Conservation (phyloP, 2,329 filamentous ascomycete genomes). For the Diaporthe destruens region DNA sequence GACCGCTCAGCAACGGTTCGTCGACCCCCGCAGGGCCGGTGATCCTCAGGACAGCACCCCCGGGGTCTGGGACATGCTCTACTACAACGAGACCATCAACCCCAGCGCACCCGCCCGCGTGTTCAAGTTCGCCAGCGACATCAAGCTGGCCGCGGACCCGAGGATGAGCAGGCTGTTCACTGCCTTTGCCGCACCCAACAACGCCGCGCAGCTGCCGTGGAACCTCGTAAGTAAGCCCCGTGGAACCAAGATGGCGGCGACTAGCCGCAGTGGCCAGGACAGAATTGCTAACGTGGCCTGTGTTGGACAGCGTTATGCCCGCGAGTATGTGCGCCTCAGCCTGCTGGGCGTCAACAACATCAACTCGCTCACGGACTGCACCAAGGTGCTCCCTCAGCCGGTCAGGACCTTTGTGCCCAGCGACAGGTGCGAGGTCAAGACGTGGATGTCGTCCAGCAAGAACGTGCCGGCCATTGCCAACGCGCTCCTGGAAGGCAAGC, state of each 20-base stretch:
- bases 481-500: constrained; percentile 32
- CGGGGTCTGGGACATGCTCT: constrained; percentile 65
- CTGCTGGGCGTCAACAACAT: constrained; percentile 60
- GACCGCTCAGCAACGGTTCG: constrained; percentile 61
- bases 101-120: constrained; percentile 51
- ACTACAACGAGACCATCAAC: constrained; percentile 58
- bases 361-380: constrained; percentile 59
- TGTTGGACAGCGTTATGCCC: constrained; percentile 49
- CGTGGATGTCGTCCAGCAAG: constrained; percentile 30
- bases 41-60: constrained; percentile 65
- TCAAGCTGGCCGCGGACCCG: constrained; percentile 31
- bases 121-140: constrained; percentile 45
- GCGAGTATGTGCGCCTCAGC: constrained; percentile 58
- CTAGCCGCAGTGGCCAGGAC: background rate
- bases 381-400: constrained; percentile 50
- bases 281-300: background rate
- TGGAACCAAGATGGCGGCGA: background rate
- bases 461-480: constrained; percentile 27
- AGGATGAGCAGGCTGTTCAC: constrained; percentile 29
- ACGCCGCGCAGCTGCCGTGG: constrained; percentile 35
- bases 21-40: constrained; percentile 55
- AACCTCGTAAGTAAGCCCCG: constrained; percentile 18
- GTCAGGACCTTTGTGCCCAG: constrained; percentile 28
- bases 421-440: constrained; percentile 41
- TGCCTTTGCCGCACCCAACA: constrained; percentile 32